Base-by-base conservation (phyloP, 169 alveolate genomes). In the Eimeria brunetti region DNA sequence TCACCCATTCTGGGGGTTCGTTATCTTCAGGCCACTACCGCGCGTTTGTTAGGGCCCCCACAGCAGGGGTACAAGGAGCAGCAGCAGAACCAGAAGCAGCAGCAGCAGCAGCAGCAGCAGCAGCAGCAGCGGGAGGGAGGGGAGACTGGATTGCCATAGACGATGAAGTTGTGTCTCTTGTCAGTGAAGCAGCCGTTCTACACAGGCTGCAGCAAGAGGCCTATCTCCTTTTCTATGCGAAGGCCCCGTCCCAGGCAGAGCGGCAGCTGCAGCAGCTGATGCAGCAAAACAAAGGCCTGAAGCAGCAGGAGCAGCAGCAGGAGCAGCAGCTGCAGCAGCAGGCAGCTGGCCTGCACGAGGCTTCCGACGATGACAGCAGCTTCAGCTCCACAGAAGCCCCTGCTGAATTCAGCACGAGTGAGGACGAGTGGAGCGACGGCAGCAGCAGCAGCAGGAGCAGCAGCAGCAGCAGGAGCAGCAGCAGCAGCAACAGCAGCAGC, bases 1-100 rank as follows among this genome's bases (percentile, higher is more conserved):
- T 96, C 41, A 88, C 97, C 27, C 97, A 96, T 78, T 67, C 96
- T 36, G 97, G 97, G 12, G 71, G 53, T n/a, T 94, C 97, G 51
- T 67, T 96, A 20, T 89, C 97, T 67, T 80, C 96, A 85, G 97
- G 97, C 1, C 97, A 96, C 62, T 96, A 96, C 83, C 94, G 92
- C 53, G 94, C 96, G 53, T 91, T 94, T 89, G 97, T 94, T 16
- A 88, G 88, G 84, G 90, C 89, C 49, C 94, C 95, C 9, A 51
- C 76, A 30, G 71, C 80, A 14, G 71, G 80, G 46, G 36, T 22
- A 12, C 12, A 12, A 20, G 30, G 38, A 49, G 88, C 88, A 24
- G n/a, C n/a, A n/a, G n/a, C n/a, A n/a, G n/a, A n/a, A n/a, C n/a
- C n/a, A n/a, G n/a, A n/a, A n/a, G n/a, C 56, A 44, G n/a, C 71